Evolutionary conservation across 805 yeast genomes (phyloP), one percentile per base, ranked within the genome.

Genomic region (Yamadazyma philogaea): DNA sequence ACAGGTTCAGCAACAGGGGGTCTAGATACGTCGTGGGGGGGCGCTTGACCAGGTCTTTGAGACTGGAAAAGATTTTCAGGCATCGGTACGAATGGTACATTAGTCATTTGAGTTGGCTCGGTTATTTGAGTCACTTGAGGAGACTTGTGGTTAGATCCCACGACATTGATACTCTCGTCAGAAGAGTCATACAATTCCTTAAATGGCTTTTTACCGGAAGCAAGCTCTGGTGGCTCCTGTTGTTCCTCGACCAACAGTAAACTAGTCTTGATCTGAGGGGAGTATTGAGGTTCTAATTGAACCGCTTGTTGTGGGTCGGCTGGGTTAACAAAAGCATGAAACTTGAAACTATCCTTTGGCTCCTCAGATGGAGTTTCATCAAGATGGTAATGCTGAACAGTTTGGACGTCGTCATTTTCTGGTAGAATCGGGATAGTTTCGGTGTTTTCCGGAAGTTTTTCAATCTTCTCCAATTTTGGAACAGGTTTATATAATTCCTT

Each of bases 401-500:
- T 39, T 39, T 30, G 33, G 6, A 18, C 7, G 15, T 38, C 42
- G 7, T 32, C 37, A 22, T 11, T 34, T 2, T 34, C 37, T n/a
- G 18, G 18, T 15, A 4, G 10, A 30, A 8, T 11, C 3, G 8
- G 12, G 12, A n/a, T n/a, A 4, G 10, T 7, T 30, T 15, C 33
- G n/a, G 21, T 19, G 15, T 12, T 14, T 15, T 19, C 15, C 12
- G 18, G 16, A 2, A 17, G 30, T 15, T 34, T 34, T 12, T 21
- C 19, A 32, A 24, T 15, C n/a, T 15, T 32, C 33, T 39, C 40
- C 19, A 48, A 34, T 11, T 35, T 45, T 1, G 52, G 52, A n/a
- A 30, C 38, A 6, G 52, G 52, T 28, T 37, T 44, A 20, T 45
- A 45, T 18, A 48, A 18, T 20, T 45, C 51, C 22, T 45, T 48